These are phyloP conservation scores for Aspergillus steynii DNA, from an alignment of 495 filamentous ascomycete species.

Conservation along the genomic window DNA sequence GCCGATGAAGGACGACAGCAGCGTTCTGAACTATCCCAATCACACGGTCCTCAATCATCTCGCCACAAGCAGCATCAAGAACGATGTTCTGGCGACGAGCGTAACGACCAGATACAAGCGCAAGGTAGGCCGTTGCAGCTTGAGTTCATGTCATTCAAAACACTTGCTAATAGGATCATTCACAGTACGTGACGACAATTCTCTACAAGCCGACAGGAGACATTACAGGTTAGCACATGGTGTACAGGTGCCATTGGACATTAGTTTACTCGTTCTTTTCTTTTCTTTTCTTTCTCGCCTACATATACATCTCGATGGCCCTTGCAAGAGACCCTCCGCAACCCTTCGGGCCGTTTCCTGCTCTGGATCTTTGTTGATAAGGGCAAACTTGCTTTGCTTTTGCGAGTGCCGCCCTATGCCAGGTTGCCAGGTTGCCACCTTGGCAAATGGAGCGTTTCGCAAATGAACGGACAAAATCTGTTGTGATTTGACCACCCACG, in stretches of 20 bases:
- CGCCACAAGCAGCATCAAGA: conserved; percentile 98
- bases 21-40: conserved; percentile 92
- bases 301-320: not conserved
- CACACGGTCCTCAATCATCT: conserved; percentile 96
- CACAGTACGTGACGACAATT: conserved; percentile 93
- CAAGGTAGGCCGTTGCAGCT: conserved; percentile 62
- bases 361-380: not conserved
- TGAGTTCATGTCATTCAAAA: not conserved
- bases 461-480: no score
- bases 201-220: conserved; percentile 87
- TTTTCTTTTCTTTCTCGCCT: not conserved
- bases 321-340: not conserved
- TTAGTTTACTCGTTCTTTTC: not conserved
- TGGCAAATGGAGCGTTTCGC: no score
- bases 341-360: not conserved
- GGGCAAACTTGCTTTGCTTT: not conserved
- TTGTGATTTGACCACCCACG: no score
- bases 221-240: conserved; percentile 32
- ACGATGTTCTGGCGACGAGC: conserved; percentile 92
- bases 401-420: not conserved
- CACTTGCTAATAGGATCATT: conserved; percentile 16
- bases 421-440: no score
- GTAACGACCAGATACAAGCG: conserved; percentile 94
- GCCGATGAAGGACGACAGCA: conserved; percentile 95
- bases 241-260: not conserved